Conservation (phyloP, 2,329 filamentous ascomycete species). For the Tricladium varicosporioides region DNA sequence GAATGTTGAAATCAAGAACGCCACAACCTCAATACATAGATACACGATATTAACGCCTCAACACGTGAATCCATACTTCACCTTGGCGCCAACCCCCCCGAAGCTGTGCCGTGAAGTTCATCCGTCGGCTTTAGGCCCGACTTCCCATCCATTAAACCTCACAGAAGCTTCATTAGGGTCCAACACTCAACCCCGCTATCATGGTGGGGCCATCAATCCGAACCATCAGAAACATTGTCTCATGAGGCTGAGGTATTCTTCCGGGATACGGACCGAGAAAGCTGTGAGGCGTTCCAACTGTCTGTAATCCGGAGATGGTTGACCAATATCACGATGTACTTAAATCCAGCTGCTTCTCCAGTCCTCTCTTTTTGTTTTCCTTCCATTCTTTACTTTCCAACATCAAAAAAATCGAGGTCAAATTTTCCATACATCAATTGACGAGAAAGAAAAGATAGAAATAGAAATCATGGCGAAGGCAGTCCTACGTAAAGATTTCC, state of each 20-base stretch:
- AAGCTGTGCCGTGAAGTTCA: slow-evolving; percentile 9
- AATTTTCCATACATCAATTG: not conserved
- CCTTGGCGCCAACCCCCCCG: not conserved
- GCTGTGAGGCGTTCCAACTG: slow-evolving; percentile 5
- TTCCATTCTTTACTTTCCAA: slow-evolving; percentile 7
- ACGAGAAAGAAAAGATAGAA: slow-evolving; percentile 1
- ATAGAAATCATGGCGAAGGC: slow-evolving; percentile 43
- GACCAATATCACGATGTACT: slow-evolving; percentile 6
- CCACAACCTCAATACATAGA: not conserved
- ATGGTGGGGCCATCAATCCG: slow-evolving; percentile 17
- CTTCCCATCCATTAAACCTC: slow-evolving; percentile 9
- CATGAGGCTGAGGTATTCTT: slow-evolving; percentile 17
- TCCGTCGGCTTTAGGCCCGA: slow-evolving; percentile 20
- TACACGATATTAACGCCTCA: slow-evolving; percentile 1
- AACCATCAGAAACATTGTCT: slow-evolving; percentile 15
- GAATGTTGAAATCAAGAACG: not conserved
- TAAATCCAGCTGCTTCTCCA: not conserved
- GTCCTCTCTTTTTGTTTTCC: not conserved
- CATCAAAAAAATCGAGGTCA: not conserved
- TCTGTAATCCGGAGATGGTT: not conserved
- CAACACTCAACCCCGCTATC: slow-evolving; percentile 19
- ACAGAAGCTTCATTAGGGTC: not conserved
- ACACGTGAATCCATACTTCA: slow-evolving; percentile 1
- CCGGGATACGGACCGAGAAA: slow-evolving; percentile 29
- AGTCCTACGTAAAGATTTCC: slow-evolving; percentile 64